A percentile compares a stretch with the other conserved stretches of the same genome.
phyloP scores from a whole-genome alignment of 805 yeast genomes.

The Candida namnaoensis region DNA sequence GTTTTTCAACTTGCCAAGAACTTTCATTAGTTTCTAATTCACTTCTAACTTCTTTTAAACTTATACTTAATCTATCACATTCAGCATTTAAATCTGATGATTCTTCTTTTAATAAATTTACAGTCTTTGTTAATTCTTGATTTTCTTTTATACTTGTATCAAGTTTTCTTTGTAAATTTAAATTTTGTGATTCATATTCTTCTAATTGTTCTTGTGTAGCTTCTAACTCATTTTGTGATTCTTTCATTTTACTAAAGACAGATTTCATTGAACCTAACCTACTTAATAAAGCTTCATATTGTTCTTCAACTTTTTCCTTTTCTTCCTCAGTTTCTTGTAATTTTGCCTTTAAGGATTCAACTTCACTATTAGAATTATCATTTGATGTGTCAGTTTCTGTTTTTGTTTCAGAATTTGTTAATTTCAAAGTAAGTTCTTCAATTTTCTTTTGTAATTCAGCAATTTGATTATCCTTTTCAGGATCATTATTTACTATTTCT shows the following conservation, averaged over 20 bases:
- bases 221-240: constrained; percentile 54
- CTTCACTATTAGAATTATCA: constrained; percentile 1
- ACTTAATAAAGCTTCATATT: constrained; percentile 53
- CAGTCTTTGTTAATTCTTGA: constrained; percentile 21
- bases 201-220: constrained; percentile 40
- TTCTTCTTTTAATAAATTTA: constrained; percentile 30
- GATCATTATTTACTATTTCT: neutral
- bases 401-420: constrained; percentile 2
- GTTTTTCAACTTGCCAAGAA: constrained; percentile 8
- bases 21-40: constrained; percentile 14
- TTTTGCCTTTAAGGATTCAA: constrained; percentile 17
- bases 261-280: constrained; percentile 67
- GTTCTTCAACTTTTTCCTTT: constrained; percentile 46
- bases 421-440: constrained; percentile 4
- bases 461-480: constrained; percentile 1
- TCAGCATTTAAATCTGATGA: constrained; percentile 40
- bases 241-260: constrained; percentile 66
- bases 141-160: constrained; percentile 24
- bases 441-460: constrained; percentile 6
- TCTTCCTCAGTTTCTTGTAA: constrained; percentile 34
- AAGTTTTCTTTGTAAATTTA: constrained; percentile 23
- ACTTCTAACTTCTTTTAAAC: constrained; percentile 28
- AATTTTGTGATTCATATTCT: constrained; percentile 35
- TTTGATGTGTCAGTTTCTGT: neutral
- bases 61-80: constrained; percentile 39